Percentiles rank a stretch among this genome's conserved stretches.
These are phyloP conservation scores for Tillandsia leiboldiana DNA, from an alignment of 176 grass and related monocot genomes.

Conservation along the genomic window DNA sequence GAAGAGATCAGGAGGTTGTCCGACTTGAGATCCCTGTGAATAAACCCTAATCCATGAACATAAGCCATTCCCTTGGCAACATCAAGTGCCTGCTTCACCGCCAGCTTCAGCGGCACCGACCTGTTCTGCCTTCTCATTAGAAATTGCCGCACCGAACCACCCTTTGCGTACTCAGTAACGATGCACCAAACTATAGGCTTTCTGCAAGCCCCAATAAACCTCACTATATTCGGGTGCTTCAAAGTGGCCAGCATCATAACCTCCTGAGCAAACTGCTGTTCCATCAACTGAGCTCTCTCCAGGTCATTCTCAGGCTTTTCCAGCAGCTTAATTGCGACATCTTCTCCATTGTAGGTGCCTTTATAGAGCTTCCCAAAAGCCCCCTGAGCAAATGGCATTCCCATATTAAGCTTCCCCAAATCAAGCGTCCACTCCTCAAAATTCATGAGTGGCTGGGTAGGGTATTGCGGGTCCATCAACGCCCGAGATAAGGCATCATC, in stretches of 20 bases:
- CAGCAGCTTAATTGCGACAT: slow-evolving; percentile 70
- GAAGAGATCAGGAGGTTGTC: slow-evolving; percentile 63
- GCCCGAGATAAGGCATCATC: slow-evolving; percentile 40
- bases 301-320: slow-evolving; percentile 55
- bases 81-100: slow-evolving; percentile 57
- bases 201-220: slow-evolving; percentile 62
- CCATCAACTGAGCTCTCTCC: slow-evolving; percentile 59
- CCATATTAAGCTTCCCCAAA: slow-evolving; percentile 54
- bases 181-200: slow-evolving; percentile 71
- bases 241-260: slow-evolving; percentile 57
- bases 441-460: slow-evolving; percentile 41
- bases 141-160: slow-evolving; percentile 57
- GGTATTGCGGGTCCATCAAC: slow-evolving; percentile 41
- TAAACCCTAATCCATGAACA: slow-evolving; percentile 47
- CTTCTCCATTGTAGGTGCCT: slow-evolving; percentile 60
- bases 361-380: slow-evolving; percentile 71
- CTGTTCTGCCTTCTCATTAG: slow-evolving; percentile 51
- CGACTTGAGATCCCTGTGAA: slow-evolving; percentile 74
- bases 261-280: slow-evolving; percentile 73
- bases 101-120: slow-evolving; percentile 47
- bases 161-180: slow-evolving; percentile 74
- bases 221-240: slow-evolving; percentile 58
- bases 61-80: slow-evolving; percentile 61
- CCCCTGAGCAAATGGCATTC: slow-evolving; percentile 58
- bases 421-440: slow-evolving; percentile 63